These are phyloP conservation scores for Alternaria solani DNA, from an alignment of 2,329 filamentous ascomycete species.

Conservation along the genomic window DNA sequence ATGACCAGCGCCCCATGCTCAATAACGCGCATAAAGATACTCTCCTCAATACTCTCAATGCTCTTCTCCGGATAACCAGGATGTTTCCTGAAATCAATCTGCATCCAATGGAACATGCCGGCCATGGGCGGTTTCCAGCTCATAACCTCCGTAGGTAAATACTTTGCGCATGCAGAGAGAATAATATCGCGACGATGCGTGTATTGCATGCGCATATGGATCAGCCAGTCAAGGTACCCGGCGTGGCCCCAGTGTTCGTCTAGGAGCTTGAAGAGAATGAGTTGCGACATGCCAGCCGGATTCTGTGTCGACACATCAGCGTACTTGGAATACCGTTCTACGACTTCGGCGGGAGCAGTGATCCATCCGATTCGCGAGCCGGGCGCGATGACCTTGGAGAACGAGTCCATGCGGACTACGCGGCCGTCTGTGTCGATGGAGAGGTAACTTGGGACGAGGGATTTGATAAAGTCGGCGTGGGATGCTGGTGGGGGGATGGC, in stretches of 20 bases:
- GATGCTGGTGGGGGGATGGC: conserved; percentile 65
- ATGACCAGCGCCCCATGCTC: conserved; percentile 80
- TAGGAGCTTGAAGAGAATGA: conserved; percentile 85
- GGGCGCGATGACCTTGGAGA: conserved; percentile 89
- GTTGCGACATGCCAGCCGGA: conserved; percentile 83
- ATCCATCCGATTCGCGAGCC: conserved; percentile 88
- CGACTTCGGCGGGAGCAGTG: conserved; percentile 82
- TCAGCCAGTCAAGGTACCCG: conserved; percentile 89
- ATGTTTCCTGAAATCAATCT: conserved; percentile 71
- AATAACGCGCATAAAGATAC: conserved; percentile 82
- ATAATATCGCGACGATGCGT: conserved; percentile 80
- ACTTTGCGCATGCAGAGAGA: conserved; percentile 78
- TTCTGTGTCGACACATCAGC: conserved; percentile 86
- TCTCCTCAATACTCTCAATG: conserved; percentile 77
- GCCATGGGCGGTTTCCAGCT: conserved; percentile 81
- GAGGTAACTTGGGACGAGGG: conserved; percentile 77
- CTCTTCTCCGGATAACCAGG: conserved; percentile 62
- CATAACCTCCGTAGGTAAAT: conserved; percentile 76
- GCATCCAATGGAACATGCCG: conserved; percentile 95
- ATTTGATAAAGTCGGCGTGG: conserved; percentile 76
- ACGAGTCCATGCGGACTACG: conserved; percentile 89
- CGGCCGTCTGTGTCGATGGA: conserved; percentile 86
- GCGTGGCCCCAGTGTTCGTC: conserved; percentile 94
- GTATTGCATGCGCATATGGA: conserved; percentile 81
- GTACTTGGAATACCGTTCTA: conserved; percentile 83